Base-by-base conservation (phyloP, 495 filamentous ascomycete species). In the Poronia punctata region DNA sequence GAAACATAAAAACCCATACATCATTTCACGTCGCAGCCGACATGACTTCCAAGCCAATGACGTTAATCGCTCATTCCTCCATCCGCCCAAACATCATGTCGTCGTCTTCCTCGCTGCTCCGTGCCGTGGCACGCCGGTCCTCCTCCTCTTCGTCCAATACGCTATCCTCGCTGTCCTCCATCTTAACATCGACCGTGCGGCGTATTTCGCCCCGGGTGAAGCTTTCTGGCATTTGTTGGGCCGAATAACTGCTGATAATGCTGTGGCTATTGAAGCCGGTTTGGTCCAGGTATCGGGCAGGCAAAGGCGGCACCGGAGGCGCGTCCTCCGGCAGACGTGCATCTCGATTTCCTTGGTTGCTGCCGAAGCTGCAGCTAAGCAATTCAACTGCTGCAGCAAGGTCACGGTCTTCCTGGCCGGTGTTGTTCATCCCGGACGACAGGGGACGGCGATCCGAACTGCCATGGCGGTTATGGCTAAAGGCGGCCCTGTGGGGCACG, bases 361-460 rank as follows among this genome's bases (percentile, higher is more conserved):
- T 86, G 38, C 82, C 89, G 54, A 95, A 88, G 59, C 87, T 93
- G 75, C 92, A 96, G 58, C 82, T 84, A 18, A 88, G 66, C 46
- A 95, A 66, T 46, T 90, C 87, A 26, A 95, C 86, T 3, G 90
- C 90, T 3, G 92, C 90, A 5, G 89, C 92, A 41, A 98, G 71
- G 45, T 83, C 80, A 20, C 76, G 81, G 52, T 90, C 86, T 40
- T 95, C 90, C 45, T 80, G 61, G 20, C 72, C 70, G 3, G 75
- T 78, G 24, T 75, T 73, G 38, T 76, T 80, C 46, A 64, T 57
- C 41, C 83, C 67, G 39, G 82, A 68, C 40, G 82, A 73, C 59
- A 72, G 59, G 46, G 83, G 71, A 59, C 83, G 64, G 60, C 70
- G 68, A 38, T 76, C 72, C 31, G 68, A 60, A 53, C 72, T 76